Percentiles rank a stretch among this genome's conserved stretches.
Evolutionary conservation across 164 flowering plant genomes (phyloP).

Genomic region (Berberis thunbergii): DNA sequence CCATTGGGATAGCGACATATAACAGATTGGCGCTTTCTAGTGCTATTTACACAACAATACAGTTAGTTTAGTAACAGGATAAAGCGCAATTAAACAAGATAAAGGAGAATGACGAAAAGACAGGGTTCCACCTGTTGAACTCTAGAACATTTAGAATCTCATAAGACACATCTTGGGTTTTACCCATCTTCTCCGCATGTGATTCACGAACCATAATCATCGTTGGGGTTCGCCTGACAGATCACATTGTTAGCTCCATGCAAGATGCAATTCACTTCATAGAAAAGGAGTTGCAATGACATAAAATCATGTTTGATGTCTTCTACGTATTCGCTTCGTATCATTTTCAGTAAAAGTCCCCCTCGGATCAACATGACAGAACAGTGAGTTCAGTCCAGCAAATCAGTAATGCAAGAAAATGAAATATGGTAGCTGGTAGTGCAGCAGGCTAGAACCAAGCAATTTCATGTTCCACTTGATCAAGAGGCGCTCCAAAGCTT

Average conservation of each 20-base stretch:
- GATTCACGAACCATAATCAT: slow-evolving; percentile 86
- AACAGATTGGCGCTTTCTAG: slow-evolving; percentile 98
- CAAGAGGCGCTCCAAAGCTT: no score
- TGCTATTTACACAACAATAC: slow-evolving; percentile 32
- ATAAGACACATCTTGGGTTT: slow-evolving; percentile 66
- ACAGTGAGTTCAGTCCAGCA: no score
- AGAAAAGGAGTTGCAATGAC: no score
- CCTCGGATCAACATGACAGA: no score
- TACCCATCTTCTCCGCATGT: slow-evolving; percentile 92
- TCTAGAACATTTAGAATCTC: slow-evolving; percentile 95
- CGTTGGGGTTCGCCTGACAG: slow-evolving; percentile 88
- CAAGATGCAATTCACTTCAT: no score
- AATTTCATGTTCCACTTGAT: no score
- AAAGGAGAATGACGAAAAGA: background rate
- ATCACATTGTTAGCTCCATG: background rate
- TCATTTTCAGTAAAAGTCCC: no score
- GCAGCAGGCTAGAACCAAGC: no score
- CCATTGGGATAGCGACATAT: slow-evolving; percentile 92
- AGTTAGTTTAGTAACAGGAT: slow-evolving; percentile 8
- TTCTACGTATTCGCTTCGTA: no score
- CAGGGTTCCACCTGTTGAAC: slow-evolving; percentile 65
- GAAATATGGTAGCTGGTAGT: no score
- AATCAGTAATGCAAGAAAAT: no score
- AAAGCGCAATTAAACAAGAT: background rate
- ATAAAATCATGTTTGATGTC: no score